Percentiles rank a stretch among this genome's conserved stretches.
These are phyloP conservation scores for Talaromyces wortmannii DNA, from an alignment of 495 filamentous ascomycete genomes.

Conservation along the genomic window DNA sequence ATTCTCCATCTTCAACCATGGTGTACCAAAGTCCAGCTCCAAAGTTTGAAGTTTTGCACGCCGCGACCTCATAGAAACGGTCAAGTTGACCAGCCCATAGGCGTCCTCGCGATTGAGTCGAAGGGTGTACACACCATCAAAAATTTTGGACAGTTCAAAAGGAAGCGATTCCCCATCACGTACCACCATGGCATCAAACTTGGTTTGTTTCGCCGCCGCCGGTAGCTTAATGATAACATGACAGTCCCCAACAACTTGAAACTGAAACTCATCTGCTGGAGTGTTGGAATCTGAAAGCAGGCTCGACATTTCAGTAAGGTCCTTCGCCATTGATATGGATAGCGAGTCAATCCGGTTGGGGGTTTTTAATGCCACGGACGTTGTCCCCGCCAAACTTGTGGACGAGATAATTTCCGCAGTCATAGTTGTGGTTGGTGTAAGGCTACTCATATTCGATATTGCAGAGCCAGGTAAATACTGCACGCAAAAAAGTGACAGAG, in stretches of 20 bases:
- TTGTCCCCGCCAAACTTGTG: constrained; percentile 11
- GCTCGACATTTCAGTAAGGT: constrained; percentile 11
- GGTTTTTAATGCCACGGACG: constrained; percentile 18
- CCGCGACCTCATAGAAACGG: constrained; percentile 44
- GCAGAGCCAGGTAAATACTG: constrained; percentile 19
- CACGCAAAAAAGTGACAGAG: constrained; percentile 17
- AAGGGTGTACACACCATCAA: constrained; percentile 53
- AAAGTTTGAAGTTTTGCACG: constrained; percentile 46
- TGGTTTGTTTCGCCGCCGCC: constrained; percentile 39
- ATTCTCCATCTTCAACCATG: constrained; percentile 51
- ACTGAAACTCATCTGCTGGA: constrained; percentile 40
- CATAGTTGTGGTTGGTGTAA: constrained; percentile 6
- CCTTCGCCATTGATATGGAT: constrained; percentile 10
- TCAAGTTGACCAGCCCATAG: constrained; percentile 50
- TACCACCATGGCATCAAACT: constrained; percentile 44
- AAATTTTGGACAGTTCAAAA: constrained; percentile 43
- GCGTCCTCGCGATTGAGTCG: constrained; percentile 52
- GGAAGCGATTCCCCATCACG: constrained; percentile 34
- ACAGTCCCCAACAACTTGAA: constrained; percentile 55
- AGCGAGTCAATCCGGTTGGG: constrained; percentile 5
- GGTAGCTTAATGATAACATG: constrained; percentile 56
- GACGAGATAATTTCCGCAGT: constrained; percentile 8
- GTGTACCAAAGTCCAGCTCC: constrained; percentile 53
- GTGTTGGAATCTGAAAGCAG: constrained; percentile 7
- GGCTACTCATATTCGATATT: constrained; percentile 13